A percentile compares a stretch with the other conserved stretches of the same genome.
Evolutionary conservation across 495 filamentous ascomycete genomes (phyloP).

Genomic region (Podospora pseudoanserina): DNA sequence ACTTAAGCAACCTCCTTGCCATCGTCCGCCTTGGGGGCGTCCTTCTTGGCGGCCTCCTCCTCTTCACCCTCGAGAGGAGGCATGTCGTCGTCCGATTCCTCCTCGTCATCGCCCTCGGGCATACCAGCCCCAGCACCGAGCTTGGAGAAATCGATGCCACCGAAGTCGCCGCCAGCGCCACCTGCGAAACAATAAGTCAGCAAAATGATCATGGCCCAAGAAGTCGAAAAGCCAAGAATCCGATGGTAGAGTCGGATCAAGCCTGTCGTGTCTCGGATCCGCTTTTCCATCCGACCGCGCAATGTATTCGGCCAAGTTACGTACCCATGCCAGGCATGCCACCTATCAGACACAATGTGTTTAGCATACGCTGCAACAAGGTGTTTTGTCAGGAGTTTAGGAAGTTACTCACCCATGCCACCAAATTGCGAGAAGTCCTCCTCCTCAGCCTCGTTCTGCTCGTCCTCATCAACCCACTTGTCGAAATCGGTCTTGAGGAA

Average conservation of each 20-base stretch:
- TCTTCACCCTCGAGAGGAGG: slow-evolving; percentile 43
- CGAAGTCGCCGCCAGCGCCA: slow-evolving; percentile 54
- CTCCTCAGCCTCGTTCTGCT: slow-evolving; percentile 84
- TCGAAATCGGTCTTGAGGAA: slow-evolving; percentile 99
- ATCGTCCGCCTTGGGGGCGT: neutral
- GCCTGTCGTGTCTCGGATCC: slow-evolving; percentile 13
- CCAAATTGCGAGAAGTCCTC: slow-evolving; percentile 76
- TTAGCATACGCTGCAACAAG: neutral
- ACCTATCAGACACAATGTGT: slow-evolving; percentile 22
- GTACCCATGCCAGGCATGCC: slow-evolving; percentile 52
- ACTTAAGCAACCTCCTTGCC: slow-evolving; percentile 23
- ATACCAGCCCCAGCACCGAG: slow-evolving; percentile 62
- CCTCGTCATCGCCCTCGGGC: slow-evolving; percentile 52
- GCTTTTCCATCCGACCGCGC: neutral
- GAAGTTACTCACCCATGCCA: slow-evolving; percentile 46
- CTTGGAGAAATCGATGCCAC: slow-evolving; percentile 87
- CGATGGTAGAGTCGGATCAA: neutral
- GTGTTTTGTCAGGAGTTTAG: neutral
- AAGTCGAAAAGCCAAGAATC: too few species aligned
- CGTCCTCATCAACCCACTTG: slow-evolving; percentile 99
- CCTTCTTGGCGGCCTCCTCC: slow-evolving; percentile 43
- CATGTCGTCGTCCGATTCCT: slow-evolving; percentile 50
- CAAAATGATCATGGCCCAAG: neutral
- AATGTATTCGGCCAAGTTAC: slow-evolving; percentile 22
- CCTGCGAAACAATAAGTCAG: slow-evolving; percentile 15